Base-by-base conservation (phyloP, 371 early-diverging fungal species). In the Mortierella sp. region DNA sequence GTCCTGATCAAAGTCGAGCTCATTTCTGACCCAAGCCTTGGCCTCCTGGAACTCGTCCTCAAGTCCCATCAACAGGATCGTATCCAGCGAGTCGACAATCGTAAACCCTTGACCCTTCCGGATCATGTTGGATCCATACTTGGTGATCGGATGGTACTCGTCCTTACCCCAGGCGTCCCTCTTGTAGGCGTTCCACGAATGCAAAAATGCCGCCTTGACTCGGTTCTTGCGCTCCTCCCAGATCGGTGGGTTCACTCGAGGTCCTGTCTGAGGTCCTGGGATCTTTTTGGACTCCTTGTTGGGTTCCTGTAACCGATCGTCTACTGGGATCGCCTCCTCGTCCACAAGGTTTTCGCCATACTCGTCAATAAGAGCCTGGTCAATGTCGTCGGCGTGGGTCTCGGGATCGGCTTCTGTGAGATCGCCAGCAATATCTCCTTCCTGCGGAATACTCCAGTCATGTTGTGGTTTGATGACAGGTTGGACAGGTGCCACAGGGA, bases 21-120 rank as follows among this genome's bases (percentile, higher is more conserved):
- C 55, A 3, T 80, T 86, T 3, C 78, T 77, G 16, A 97, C 91
- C 92, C 92, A 93, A 14, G 87, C 81, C 37, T 92, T 89, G 26
- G 94, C 95, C 61, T 90, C 86, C 19, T 86, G 61, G 79, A 93
- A 98, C 73, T 96, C 96, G 0, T 89, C 88, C 19, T 88, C 87
- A 47, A 96, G 83, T 11, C 92, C 94, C 95, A 97, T 94, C 52
- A 99, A 80, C 47, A 91, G 79, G 52, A 95, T 88, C 13, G 97
- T 97, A 77, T 97, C 97, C 40, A 98, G 82, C 3, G 96, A 85
- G 78, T 98, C 98, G 6, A 96, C 87, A 71, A 96, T 90, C 50
- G 96, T 96, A 50, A 96, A 88, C 0, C 95, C 94, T 71, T 94
- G 88, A 29, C 93, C 93, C 24, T 86, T 77, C 66, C 85, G 79